phyloP scores from a whole-genome alignment of 208 protist species.

The Trypanosoma congolense region DNA sequence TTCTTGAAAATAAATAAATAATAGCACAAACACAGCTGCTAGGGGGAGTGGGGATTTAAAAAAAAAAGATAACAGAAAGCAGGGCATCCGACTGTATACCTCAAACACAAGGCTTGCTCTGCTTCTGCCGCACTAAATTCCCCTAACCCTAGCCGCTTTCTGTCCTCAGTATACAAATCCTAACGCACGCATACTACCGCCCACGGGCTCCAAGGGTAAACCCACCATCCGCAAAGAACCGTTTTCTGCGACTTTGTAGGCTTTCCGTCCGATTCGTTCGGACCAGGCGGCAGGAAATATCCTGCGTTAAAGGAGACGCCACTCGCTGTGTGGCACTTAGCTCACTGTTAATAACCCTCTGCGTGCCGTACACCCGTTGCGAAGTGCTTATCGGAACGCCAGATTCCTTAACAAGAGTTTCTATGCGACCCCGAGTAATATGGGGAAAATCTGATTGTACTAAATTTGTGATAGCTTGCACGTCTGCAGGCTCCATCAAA shows the following conservation, averaged over 20 bases:
- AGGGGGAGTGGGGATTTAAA: background rate
- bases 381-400: slow-evolving; percentile 42
- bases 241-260: slow-evolving; percentile 4
- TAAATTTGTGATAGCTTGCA: slow-evolving; percentile 24
- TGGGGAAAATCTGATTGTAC: slow-evolving; percentile 61
- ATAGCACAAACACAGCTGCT: too few relatives aligned
- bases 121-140: too few relatives aligned
- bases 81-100: background rate
- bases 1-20: too few relatives aligned
- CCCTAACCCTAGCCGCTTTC: too few relatives aligned
- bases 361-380: slow-evolving; percentile 10
- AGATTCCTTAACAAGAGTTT: slow-evolving; percentile 45
- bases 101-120: too few relatives aligned
- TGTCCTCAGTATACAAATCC: background rate
- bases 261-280: too few relatives aligned
- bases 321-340: slow-evolving; percentile 7
- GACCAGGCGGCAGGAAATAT: background rate
- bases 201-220: background rate
- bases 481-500: slow-evolving; percentile 57
- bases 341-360: slow-evolving; percentile 1
- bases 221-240: slow-evolving; percentile 18
- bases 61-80: background rate
- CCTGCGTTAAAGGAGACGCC: slow-evolving; percentile 3
- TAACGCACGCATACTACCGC: background rate
- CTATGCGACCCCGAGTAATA: slow-evolving; percentile 40